Conservation (phyloP, 495 filamentous ascomycete species). For the Xanthoparmelia taractica region DNA sequence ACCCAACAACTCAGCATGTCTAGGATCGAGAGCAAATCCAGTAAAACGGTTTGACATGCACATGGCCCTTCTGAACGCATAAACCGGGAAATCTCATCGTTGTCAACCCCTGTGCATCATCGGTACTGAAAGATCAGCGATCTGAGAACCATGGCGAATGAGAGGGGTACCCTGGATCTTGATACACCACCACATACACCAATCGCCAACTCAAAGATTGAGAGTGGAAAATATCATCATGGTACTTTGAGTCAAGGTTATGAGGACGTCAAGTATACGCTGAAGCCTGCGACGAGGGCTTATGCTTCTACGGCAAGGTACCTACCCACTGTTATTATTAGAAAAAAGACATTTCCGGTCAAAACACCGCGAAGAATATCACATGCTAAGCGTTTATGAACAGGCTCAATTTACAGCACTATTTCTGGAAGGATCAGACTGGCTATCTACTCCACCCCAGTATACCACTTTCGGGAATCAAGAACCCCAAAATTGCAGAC, state of each 20-base stretch:
- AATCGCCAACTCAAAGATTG: background rate
- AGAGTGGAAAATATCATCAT: background rate
- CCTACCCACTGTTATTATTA: no score
- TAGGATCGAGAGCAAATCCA: background rate
- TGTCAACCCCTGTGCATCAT: background rate
- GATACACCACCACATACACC: background rate
- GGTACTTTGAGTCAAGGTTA: background rate
- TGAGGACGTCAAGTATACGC: background rate
- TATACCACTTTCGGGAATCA: slow-evolving; percentile 20
- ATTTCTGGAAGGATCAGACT: slow-evolving; percentile 28
- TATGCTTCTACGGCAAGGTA: slow-evolving; percentile 16
- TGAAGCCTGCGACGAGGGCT: slow-evolving; percentile 10
- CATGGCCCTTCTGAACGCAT: background rate
- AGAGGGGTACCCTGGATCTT: background rate
- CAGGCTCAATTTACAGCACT: slow-evolving; percentile 30
- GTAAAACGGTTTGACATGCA: background rate
- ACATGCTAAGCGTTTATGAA: background rate
- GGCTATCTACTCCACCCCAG: slow-evolving; percentile 28
- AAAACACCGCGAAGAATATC: no score
- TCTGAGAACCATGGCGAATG: background rate
- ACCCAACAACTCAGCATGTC: background rate
- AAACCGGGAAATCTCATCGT: background rate
- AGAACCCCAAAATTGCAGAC: slow-evolving; percentile 29
- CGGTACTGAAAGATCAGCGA: background rate
- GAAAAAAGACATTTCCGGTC: no score